Evolutionary conservation across 1,284 basidiomycete genomes (phyloP).

Genomic region (Marasmius fiardii): DNA sequence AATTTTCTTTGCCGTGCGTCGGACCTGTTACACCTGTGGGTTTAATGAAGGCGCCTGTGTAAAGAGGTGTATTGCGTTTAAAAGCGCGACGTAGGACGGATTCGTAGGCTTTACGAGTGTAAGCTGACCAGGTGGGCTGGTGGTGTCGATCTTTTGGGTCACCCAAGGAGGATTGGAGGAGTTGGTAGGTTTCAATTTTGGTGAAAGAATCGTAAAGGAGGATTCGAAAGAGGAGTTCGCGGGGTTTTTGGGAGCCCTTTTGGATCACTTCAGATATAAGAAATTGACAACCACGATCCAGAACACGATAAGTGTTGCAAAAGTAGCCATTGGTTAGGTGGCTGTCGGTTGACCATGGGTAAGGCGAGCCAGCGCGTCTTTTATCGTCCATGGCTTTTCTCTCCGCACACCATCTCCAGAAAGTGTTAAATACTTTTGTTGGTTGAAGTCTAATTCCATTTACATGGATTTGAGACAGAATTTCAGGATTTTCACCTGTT

Average conservation of each 20-base stretch:
- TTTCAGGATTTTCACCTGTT: neutral
- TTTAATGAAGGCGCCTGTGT: constrained; percentile 61
- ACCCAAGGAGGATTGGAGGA: constrained; percentile 43
- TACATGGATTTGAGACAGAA: constrained; percentile 25
- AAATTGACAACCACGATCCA: constrained; percentile 59
- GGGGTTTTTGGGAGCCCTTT: constrained; percentile 50
- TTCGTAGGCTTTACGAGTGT: constrained; percentile 42
- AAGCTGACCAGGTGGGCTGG: constrained; percentile 45
- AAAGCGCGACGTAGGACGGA: constrained; percentile 40
- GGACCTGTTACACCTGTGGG: constrained; percentile 32
- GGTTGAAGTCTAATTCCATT: constrained; percentile 34
- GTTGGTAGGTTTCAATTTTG: constrained; percentile 56
- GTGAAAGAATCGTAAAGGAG: constrained; percentile 61
- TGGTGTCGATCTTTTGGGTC: constrained; percentile 20
- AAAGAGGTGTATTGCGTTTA: constrained; percentile 37
- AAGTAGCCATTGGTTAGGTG: constrained; percentile 48
- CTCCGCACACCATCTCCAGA: constrained; percentile 56
- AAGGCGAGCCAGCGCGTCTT: constrained; percentile 41
- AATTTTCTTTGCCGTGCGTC: constrained; percentile 28
- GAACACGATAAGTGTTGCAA: constrained; percentile 60
- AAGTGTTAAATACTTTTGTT: constrained; percentile 54
- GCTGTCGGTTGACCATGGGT: constrained; percentile 33
- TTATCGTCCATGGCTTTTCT: constrained; percentile 52
- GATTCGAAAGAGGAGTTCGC: constrained; percentile 58
- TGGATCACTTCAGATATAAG: constrained; percentile 58